These are phyloP conservation scores for Ceratocystis papillata DNA, from an alignment of 2,329 filamentous ascomycete genomes.

Conservation along the genomic window DNA sequence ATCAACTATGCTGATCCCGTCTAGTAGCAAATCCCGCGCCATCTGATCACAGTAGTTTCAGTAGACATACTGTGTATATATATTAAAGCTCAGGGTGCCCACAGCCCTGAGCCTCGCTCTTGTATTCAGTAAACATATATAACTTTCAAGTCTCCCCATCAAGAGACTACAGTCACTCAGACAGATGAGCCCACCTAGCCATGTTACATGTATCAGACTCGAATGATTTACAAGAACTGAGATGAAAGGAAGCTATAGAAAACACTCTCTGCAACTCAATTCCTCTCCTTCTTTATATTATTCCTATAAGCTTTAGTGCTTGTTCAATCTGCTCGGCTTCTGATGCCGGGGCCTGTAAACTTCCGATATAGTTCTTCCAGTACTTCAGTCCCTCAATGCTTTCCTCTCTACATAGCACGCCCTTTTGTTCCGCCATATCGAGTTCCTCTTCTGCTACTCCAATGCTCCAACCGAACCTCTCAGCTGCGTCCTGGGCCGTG, in stretches of 20 bases:
- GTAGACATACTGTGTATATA: not conserved
- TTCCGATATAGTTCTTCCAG: constrained; percentile 69
- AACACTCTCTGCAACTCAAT: not conserved
- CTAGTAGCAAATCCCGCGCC: not conserved
- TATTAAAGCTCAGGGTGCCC: too few relatives aligned
- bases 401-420: constrained; percentile 79
- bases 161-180: too few relatives aligned
- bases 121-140: too few relatives aligned
- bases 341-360: constrained; percentile 30
- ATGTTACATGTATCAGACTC: too few relatives aligned
- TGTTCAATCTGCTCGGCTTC: constrained; percentile 37
- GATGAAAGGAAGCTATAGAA: not conserved
- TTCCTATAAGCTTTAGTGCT: constrained; percentile 37
- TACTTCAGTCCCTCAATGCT: constrained; percentile 83
- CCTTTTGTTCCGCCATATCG: constrained; percentile 91
- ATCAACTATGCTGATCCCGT: not conserved
- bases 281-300: constrained; percentile 29
- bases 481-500: constrained; percentile 78
- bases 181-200: too few relatives aligned
- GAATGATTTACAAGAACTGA: too few relatives aligned
- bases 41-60: not conserved
- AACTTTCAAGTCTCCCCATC: too few relatives aligned
- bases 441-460: constrained; percentile 91
- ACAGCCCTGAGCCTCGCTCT: too few relatives aligned
- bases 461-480: constrained; percentile 91